Conservation (phyloP, 2,329 filamentous ascomycete species). For the Ophiostoma piceae region DNA sequence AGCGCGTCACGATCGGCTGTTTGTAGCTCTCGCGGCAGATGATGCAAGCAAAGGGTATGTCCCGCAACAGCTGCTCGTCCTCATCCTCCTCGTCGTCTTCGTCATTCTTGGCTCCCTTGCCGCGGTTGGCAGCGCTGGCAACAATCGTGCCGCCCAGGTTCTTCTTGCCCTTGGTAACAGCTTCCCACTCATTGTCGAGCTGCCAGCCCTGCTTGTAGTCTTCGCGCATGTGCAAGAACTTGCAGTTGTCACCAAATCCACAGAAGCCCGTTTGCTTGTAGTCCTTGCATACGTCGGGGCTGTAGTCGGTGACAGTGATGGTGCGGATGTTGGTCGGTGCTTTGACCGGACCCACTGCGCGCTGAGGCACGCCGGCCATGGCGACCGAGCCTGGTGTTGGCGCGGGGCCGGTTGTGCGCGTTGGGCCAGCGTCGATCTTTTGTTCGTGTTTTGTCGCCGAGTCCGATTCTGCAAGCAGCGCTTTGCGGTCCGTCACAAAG, state of each 20-base stretch:
- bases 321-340: slow-evolving; percentile 84
- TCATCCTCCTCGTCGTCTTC: slow-evolving; percentile 46
- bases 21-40: slow-evolving; percentile 78
- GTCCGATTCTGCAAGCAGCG: slow-evolving; percentile 62
- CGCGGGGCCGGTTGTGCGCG: slow-evolving; percentile 38
- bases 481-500: slow-evolving; percentile 52
- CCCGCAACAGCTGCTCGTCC: slow-evolving; percentile 69
- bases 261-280: slow-evolving; percentile 54
- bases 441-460: slow-evolving; percentile 75
- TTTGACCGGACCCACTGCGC: slow-evolving; percentile 78
- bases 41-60: slow-evolving; percentile 84
- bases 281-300: slow-evolving; percentile 92
- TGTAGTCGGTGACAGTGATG: slow-evolving; percentile 84
- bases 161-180: slow-evolving; percentile 66
- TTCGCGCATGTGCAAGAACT: slow-evolving; percentile 69
- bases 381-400: slow-evolving; percentile 15
- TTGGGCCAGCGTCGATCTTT: slow-evolving; percentile 14
- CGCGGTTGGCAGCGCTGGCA: slow-evolving; percentile 50
- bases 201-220: slow-evolving; percentile 93
- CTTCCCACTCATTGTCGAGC: slow-evolving; percentile 90
- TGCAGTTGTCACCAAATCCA: slow-evolving; percentile 68
- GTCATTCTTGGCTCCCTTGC: slow-evolving; percentile 29
- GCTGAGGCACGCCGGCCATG: slow-evolving; percentile 15
- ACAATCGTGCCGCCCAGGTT: slow-evolving; percentile 56
- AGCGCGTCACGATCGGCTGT: slow-evolving; percentile 78